Percentiles rank a stretch among this genome's conserved stretches.
Conservation (phyloP, 2,329 filamentous ascomycete species). For the Alternaria triticina region DNA sequence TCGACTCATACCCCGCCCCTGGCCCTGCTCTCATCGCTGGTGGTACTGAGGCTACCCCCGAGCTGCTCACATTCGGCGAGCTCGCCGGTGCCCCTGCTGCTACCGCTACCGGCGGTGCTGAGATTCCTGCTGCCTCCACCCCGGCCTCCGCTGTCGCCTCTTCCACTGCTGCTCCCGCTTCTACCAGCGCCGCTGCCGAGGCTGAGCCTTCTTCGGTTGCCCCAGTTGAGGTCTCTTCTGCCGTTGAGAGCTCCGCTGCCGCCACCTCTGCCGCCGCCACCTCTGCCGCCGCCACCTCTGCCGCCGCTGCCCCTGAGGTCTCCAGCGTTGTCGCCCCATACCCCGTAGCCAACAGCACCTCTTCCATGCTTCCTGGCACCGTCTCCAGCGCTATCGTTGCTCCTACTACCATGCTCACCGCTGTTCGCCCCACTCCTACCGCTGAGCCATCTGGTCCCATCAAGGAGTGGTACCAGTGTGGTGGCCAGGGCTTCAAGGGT, state of each 20-base stretch:
- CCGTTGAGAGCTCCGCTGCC: conserved; percentile 1
- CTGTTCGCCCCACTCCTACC: conserved; percentile 28
- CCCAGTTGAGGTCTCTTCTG: conserved; percentile 12
- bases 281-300: not conserved
- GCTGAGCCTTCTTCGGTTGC: conserved; percentile 12
- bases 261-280: conserved; percentile 9
- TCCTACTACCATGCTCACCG: conserved; percentile 31
- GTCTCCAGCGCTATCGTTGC: conserved; percentile 3
- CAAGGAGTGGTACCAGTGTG: conserved; percentile 49
- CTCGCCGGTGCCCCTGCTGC: conserved; percentile 29
- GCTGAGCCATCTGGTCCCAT: conserved; percentile 18
- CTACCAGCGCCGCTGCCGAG: conserved; percentile 8
- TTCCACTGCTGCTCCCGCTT: conserved; percentile 6
- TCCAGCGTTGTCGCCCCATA: conserved; percentile 8
- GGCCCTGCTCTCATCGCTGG: conserved; percentile 46
- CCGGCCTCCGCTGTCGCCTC: conserved; percentile 12
- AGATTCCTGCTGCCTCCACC: conserved; percentile 23
- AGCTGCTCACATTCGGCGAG: conserved; percentile 34
- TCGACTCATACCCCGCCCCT: conserved; percentile 50
- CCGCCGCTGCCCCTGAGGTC: conserved; percentile 6
- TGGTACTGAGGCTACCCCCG: conserved; percentile 30
- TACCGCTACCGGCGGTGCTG: conserved; percentile 20
- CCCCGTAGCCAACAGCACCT: conserved; percentile 16
- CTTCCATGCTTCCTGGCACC: conserved; percentile 4
- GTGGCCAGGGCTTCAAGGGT: conserved; percentile 52